Conservation (phyloP, 2,329 filamentous ascomycete species). For the Aspergillus sp. region DNA sequence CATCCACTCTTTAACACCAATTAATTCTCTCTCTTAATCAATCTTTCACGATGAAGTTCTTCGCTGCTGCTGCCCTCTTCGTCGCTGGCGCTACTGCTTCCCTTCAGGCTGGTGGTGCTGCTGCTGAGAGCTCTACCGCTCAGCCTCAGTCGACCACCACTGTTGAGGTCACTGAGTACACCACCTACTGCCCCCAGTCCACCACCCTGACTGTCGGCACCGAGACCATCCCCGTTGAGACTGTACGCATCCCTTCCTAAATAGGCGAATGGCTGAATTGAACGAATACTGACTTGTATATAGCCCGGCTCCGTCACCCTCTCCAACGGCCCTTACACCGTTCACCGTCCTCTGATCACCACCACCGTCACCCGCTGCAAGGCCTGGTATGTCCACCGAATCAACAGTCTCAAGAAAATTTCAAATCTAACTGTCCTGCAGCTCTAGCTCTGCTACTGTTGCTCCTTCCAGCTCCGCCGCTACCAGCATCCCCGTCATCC, state of each 20-base stretch:
- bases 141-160: slow-evolving; percentile 48
- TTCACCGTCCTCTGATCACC: slow-evolving; percentile 53
- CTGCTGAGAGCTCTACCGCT: neutral
- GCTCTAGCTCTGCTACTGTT: slow-evolving; percentile 20
- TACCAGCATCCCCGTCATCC: slow-evolving; percentile 17
- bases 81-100: slow-evolving; percentile 40
- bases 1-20: slow-evolving; percentile 12
- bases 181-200: slow-evolving; percentile 70
- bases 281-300: neutral
- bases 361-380: slow-evolving; percentile 53
- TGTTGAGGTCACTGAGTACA: slow-evolving; percentile 64
- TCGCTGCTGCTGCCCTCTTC: slow-evolving; percentile 37
- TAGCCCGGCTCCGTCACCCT: slow-evolving; percentile 69
- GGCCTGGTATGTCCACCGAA: slow-evolving; percentile 35
- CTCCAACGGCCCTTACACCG: slow-evolving; percentile 70
- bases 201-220: slow-evolving; percentile 64
- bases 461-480: slow-evolving; percentile 7
- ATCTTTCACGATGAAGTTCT: slow-evolving; percentile 51
- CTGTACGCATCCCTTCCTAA: slow-evolving; percentile 43
- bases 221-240: slow-evolving; percentile 69
- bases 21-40: neutral
- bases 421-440: slow-evolving; percentile 16
- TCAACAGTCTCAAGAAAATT: neutral
- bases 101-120: neutral
- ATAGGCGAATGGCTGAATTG: too few species aligned